phyloP scores from a whole-genome alignment of 768 basidiomycete genomes.

The Termitomyces eurrhizus region DNA sequence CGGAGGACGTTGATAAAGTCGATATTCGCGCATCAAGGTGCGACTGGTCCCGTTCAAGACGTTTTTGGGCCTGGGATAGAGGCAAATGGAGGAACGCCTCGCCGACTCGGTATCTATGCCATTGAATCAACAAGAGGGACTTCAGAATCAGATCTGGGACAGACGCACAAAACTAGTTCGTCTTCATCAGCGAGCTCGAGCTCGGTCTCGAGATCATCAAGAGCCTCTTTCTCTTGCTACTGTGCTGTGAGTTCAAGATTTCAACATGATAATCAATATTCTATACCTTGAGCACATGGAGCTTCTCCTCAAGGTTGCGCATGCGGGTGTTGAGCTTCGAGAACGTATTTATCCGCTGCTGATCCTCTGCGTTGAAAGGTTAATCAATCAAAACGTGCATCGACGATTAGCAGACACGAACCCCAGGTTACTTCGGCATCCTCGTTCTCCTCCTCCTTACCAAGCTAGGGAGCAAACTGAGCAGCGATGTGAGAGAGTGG shows the following conservation, averaged over 20 bases:
- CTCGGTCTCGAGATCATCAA: conserved; percentile 85
- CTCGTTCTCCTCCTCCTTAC: conserved; percentile 73
- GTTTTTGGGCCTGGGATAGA: conserved; percentile 61
- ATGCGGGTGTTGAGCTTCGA: conserved; percentile 86
- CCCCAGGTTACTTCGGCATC: conserved; percentile 86
- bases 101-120: conserved; percentile 78
- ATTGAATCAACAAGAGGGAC: neutral
- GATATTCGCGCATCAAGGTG: conserved; percentile 54
- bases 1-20: conserved; percentile 44
- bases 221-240: conserved; percentile 96
- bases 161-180: conserved; percentile 65
- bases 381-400: neutral
- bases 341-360: conserved; percentile 87
- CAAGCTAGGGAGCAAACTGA: conserved; percentile 41
- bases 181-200: conserved; percentile 89
- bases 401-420: conserved; percentile 20
- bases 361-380: conserved; percentile 54
- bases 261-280: neutral
- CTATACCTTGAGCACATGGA: conserved; percentile 68
- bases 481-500: conserved; percentile 3
- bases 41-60: conserved; percentile 67
- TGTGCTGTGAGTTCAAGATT: conserved; percentile 4
- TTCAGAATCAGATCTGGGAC: neutral
- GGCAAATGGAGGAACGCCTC: conserved; percentile 85
- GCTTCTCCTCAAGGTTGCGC: conserved; percentile 64